Conservation (phyloP, 116 monocot species). For the Iris pallida region DNA sequence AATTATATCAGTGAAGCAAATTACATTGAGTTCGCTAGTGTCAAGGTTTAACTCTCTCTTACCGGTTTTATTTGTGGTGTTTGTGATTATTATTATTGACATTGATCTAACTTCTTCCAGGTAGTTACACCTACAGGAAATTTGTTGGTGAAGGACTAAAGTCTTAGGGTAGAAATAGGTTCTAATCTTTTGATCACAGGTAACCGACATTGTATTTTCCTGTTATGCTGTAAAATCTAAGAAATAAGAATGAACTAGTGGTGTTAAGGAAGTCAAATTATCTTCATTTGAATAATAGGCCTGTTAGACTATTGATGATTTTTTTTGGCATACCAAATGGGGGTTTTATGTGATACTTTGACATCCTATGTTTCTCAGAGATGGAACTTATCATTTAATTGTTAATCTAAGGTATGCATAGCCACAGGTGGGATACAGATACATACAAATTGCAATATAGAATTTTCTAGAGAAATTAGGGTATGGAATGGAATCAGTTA, state of each 20-base stretch:
- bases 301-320: too few relatives aligned
- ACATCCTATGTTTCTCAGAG: too few relatives aligned
- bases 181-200: slow-evolving; percentile 99
- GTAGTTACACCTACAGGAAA: slow-evolving; percentile 92
- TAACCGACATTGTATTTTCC: slow-evolving; percentile 5
- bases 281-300: too few relatives aligned
- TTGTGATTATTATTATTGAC: slow-evolving; percentile 5
- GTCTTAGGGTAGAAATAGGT: slow-evolving; percentile 73
- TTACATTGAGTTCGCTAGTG: slow-evolving; percentile 85
- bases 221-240: slow-evolving; percentile 5
- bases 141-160: slow-evolving; percentile 78
- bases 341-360: too few relatives aligned
- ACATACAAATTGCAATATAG: too few relatives aligned
- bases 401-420: too few relatives aligned
- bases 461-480: too few relatives aligned
- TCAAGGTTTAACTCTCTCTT: slow-evolving; percentile 49
- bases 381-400: too few relatives aligned
- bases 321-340: too few relatives aligned
- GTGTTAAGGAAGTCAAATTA: too few relatives aligned
- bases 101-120: slow-evolving; percentile 41
- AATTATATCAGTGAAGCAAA: slow-evolving; percentile 82
- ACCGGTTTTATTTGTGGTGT: not conserved
- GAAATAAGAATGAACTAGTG: not conserved
- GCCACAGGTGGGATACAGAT: too few relatives aligned
- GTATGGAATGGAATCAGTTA: too few relatives aligned